These are phyloP conservation scores for Fusarium fracticaudum DNA, from an alignment of 2,329 filamentous ascomycete species.

Conservation along the genomic window DNA sequence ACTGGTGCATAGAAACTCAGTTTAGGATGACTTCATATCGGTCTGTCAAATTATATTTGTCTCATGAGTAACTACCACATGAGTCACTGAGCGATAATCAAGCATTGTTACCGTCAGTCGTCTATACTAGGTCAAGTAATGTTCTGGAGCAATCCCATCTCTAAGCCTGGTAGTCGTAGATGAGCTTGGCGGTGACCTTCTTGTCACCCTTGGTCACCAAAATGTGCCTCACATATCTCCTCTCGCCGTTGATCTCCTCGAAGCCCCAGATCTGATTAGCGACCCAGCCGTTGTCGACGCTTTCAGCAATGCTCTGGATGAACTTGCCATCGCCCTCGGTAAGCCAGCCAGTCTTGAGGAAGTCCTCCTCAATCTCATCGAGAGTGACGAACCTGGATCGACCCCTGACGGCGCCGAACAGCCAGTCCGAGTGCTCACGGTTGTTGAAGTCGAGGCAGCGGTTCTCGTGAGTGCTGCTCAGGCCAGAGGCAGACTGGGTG, in stretches of 20 bases:
- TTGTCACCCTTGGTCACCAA: conserved; percentile 61
- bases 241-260: conserved; percentile 61
- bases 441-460: conserved; percentile 61
- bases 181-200: conserved; percentile 61
- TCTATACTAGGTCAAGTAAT: conserved; percentile 1
- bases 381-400: conserved; percentile 61
- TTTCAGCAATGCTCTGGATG: conserved; percentile 71
- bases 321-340: conserved; percentile 68
- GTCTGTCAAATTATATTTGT: conserved; percentile 3
- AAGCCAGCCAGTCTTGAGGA: conserved; percentile 67
- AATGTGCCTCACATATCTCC: conserved; percentile 63
- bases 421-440: conserved; percentile 77
- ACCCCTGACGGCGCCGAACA: conserved; percentile 79
- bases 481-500: conserved; percentile 76
- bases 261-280: conserved; percentile 71
- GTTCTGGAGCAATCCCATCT: not conserved
- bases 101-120: not conserved
- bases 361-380: conserved; percentile 64
- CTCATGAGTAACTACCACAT: not conserved
- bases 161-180: conserved; percentile 62
- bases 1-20: not conserved
- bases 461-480: conserved; percentile 70
- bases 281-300: conserved; percentile 62
- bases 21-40: not conserved
- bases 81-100: not conserved